A percentile compares a stretch with the other conserved stretches of the same genome.
Conservation (phyloP, 2,329 filamentous ascomycete species). For the Venturiaceae sp. region DNA sequence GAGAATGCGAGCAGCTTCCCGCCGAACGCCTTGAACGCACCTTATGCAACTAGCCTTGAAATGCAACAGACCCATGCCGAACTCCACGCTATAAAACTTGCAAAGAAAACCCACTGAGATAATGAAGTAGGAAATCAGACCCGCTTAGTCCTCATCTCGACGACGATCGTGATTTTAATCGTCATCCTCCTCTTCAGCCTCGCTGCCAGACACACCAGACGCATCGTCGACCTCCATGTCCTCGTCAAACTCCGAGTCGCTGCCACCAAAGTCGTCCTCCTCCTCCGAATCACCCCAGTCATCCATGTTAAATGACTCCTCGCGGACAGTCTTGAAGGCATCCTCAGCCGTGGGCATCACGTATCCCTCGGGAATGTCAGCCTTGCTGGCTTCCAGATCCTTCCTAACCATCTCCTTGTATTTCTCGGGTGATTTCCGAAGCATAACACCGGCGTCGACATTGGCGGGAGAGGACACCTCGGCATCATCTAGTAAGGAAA, state of each 20-base stretch:
- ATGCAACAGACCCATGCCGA: background rate
- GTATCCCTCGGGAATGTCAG: slow-evolving; percentile 70
- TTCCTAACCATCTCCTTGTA: slow-evolving; percentile 64
- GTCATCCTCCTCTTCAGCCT: slow-evolving; percentile 47
- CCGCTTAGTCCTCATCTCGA: too few relatives aligned
- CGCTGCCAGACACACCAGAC: slow-evolving; percentile 50
- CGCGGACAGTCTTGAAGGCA: slow-evolving; percentile 58
- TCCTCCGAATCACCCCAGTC: slow-evolving; percentile 42
- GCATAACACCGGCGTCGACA: slow-evolving; percentile 81
- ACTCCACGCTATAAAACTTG: slow-evolving; percentile 3
- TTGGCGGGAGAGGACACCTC: slow-evolving; percentile 92
- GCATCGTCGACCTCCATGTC: slow-evolving; percentile 48
- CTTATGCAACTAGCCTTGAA: background rate
- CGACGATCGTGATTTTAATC: slow-evolving; percentile 30
- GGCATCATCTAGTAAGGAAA: slow-evolving; percentile 85
- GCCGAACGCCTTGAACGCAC: background rate
- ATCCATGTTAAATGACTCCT: slow-evolving; percentile 46
- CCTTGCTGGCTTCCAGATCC: slow-evolving; percentile 63
- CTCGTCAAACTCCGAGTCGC: slow-evolving; percentile 43
- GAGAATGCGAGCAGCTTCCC: background rate
- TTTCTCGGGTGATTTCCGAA: slow-evolving; percentile 58
- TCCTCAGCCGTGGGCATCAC: slow-evolving; percentile 67
- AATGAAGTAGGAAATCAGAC: background rate
- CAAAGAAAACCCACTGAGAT: background rate
- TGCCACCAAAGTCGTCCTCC: slow-evolving; percentile 46